Evolutionary conservation across 2,329 filamentous ascomycete species (phyloP), one percentile per base, ranked within the genome.

Genomic region (Trichoderma arundinaceum): DNA sequence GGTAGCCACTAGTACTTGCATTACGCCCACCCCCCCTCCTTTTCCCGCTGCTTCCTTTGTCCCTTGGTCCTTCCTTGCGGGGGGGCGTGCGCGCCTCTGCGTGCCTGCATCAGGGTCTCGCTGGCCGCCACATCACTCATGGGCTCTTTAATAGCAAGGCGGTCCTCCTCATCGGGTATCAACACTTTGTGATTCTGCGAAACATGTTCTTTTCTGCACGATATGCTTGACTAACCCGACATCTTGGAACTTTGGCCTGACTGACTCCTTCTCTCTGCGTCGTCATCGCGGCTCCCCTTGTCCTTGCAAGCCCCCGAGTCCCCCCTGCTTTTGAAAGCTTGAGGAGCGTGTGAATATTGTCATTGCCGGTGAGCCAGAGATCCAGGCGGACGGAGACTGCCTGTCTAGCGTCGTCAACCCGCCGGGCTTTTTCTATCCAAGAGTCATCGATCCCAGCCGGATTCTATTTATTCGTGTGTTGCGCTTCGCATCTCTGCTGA

Each of bases 141-240:
- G 22, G 44, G 59, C 59, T 60, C 48, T 52, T 64, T 61, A 52
- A 63, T 64, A 66, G 49, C 64, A 66, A 41, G 57, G 59, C 64
- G 41, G 22, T 60, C 63, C 41, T 59, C 62, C 57, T 67, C 68
- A 66, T 68, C 68, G 67, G 67, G 68, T 68, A 69, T 65, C 66
- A 68, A 69, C 67, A 51, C 22, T 52, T 54, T 28, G 2, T 52
- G 35, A 44, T 15, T 52, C 13, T 28, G 56, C 57, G 39, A 51
- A 38, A 60, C 9, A 7, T 15, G 5, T 43, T 43, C 41, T 43
- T n/a, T 56, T 28, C 4, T 28, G 22, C 22, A 28, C 22, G 22
- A 28, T 28, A 28, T 28, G 22, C 2, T 28, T 28, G 22, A 28
- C 22, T 28, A 28, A 28, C 22, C 22, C 22, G 22, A 28, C 22